Conservation (phyloP, 257 asterid genomes). For the Nicotiana otophora region DNA sequence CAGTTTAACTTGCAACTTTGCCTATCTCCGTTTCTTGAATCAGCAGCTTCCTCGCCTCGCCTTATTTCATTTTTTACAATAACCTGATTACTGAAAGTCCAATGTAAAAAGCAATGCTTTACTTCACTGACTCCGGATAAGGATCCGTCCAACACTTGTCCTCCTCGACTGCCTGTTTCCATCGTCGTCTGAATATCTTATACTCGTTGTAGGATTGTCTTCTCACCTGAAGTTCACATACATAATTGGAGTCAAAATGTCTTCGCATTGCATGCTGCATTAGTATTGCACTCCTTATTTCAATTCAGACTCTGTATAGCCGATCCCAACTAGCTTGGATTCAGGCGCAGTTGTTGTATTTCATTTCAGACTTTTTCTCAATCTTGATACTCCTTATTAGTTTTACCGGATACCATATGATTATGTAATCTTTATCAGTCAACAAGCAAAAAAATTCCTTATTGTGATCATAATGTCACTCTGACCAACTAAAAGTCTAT, state of each 20-base stretch:
- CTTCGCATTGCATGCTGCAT: not conserved
- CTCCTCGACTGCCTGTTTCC: conserved; percentile 51
- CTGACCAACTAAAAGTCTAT: not conserved
- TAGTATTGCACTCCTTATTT: not conserved
- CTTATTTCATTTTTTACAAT: not conserved
- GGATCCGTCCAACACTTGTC: conserved; percentile 62
- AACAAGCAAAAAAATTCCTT: not conserved
- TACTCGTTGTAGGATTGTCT: conserved; percentile 70
- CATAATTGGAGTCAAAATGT: not conserved
- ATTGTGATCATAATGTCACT: not conserved
- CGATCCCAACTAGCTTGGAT: not conserved
- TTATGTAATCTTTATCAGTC: not conserved
- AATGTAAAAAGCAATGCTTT: not conserved
- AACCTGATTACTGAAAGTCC: not conserved
- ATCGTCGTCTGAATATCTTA: conserved; percentile 55
- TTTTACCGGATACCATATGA: not conserved
- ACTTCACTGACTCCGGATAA: conserved; percentile 30
- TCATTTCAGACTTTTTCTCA: not conserved
- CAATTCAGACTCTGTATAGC: not conserved
- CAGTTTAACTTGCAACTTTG: not conserved
- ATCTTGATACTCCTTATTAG: not conserved
- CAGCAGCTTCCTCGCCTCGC: not conserved
- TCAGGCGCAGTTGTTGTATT: not conserved
- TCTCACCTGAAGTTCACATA: conserved; percentile 43
- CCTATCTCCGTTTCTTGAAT: not conserved